Conservation (phyloP, 805 yeast genomes). For the Scheffersomyces spartinae region DNA sequence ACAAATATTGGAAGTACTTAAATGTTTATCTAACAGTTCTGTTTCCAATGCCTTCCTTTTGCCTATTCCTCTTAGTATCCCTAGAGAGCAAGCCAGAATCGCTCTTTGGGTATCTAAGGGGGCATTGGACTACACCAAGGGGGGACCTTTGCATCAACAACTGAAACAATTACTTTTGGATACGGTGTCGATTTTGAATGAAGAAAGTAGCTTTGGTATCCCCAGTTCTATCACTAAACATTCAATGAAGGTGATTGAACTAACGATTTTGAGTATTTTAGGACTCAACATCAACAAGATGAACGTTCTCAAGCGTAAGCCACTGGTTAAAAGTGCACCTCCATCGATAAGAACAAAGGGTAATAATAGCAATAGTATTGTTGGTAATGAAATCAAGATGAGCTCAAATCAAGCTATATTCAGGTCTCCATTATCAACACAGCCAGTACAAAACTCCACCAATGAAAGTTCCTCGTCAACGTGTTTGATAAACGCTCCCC, state of each 20-base stretch:
- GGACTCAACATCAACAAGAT: no score
- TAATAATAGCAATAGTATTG: neutral
- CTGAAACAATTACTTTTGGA: slow-evolving; percentile 45
- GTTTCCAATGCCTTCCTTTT: slow-evolving; percentile 29
- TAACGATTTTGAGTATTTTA: slow-evolving; percentile 48
- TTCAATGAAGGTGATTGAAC: slow-evolving; percentile 45
- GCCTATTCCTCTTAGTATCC: slow-evolving; percentile 53
- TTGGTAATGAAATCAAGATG: neutral
- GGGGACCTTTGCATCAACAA: slow-evolving; percentile 70
- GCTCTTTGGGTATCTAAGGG: slow-evolving; percentile 62
- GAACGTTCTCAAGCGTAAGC: no score
- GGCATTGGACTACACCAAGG: slow-evolving; percentile 69
- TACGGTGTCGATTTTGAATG: slow-evolving; percentile 37
- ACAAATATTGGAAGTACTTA: slow-evolving; percentile 44
- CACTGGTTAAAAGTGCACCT: no score
- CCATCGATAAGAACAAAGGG: neutral
- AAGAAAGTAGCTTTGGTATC: slow-evolving; percentile 39
- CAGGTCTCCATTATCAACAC: no score
- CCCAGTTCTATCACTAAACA: slow-evolving; percentile 54
- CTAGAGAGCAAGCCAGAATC: slow-evolving; percentile 53
- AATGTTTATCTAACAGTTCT: slow-evolving; percentile 24
- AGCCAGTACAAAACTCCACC: no score
- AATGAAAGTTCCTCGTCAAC: no score
- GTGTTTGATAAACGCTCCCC: no score
- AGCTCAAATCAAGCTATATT: neutral